Percentiles rank a stretch among this genome's conserved stretches.
Conservation (phyloP, 1,284 basidiomycete genomes). For the Austropuccinia psidii region DNA sequence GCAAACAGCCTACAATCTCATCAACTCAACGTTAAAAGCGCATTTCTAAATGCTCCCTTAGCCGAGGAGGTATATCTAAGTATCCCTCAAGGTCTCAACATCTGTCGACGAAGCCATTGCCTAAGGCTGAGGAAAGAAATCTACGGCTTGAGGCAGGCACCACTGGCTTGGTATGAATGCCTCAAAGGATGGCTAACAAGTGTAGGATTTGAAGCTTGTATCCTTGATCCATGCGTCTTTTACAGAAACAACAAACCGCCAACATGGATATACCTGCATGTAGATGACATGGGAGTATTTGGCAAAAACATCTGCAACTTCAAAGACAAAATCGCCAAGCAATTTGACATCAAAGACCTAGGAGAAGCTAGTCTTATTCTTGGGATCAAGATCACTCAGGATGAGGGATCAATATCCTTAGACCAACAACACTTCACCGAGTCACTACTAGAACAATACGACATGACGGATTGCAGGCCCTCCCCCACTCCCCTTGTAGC, state of each 20-base stretch:
- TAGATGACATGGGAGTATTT: background rate
- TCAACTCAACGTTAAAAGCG: too few species aligned
- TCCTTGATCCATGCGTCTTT: background rate
- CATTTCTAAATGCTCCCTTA: too few species aligned
- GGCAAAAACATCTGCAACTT: too few species aligned
- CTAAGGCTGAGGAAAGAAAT: background rate
- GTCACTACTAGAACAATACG: too few species aligned
- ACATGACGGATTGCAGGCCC: too few species aligned
- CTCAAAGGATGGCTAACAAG: background rate
- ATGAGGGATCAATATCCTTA: too few species aligned
- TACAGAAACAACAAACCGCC: background rate
- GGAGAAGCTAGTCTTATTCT: background rate
- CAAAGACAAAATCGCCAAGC: background rate
- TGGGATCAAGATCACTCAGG: background rate
- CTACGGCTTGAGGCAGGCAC: background rate
- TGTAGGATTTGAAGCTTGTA: background rate
- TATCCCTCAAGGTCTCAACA: too few species aligned
- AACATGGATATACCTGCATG: background rate
- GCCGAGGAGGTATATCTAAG: too few species aligned
- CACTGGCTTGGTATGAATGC: background rate
- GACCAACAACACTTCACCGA: too few species aligned
- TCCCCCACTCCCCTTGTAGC: too few species aligned
- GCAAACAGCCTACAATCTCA: too few species aligned
- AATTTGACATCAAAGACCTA: background rate
- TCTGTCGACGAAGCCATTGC: background rate